phyloP scores from a whole-genome alignment of 768 basidiomycete species.

The Ramaria rubella region DNA sequence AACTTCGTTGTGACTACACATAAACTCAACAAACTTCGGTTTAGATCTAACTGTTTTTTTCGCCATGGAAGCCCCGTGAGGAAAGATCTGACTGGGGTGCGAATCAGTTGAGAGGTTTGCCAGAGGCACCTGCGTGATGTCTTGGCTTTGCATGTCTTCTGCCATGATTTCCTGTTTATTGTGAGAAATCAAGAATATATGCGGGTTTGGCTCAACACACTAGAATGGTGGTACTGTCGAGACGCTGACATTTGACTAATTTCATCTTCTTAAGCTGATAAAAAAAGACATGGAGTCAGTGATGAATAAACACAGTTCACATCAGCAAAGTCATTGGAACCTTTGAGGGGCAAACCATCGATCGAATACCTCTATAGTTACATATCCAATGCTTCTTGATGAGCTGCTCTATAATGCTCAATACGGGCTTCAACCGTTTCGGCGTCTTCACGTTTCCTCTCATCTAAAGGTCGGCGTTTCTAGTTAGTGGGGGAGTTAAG shows the following conservation, averaged over 20 bases:
- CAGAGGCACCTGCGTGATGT: constrained; percentile 38
- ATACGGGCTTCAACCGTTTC: constrained; percentile 51
- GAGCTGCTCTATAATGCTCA: constrained; percentile 53
- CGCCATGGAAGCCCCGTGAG: constrained; percentile 43
- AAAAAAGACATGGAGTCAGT: background rate
- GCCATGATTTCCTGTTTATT: constrained; percentile 64
- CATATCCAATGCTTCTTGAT: constrained; percentile 64
- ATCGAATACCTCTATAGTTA: constrained; percentile 57
- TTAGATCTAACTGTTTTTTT: constrained; percentile 40
- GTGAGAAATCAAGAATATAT: constrained; percentile 10
- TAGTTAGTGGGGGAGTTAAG: constrained; percentile 6
- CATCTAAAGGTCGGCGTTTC: constrained; percentile 21
- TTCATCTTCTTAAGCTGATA: constrained; percentile 14
- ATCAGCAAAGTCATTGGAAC: constrained; percentile 27
- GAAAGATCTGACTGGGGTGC: constrained; percentile 38
- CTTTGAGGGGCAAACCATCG: constrained; percentile 73
- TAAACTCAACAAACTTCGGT: constrained; percentile 75
- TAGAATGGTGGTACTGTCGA: constrained; percentile 61
- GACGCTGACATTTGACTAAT: constrained; percentile 26
- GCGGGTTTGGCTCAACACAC: constrained; percentile 28
- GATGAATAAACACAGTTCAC: background rate
- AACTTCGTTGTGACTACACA: constrained; percentile 61
- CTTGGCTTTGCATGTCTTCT: constrained; percentile 49
- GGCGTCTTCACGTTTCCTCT: constrained; percentile 61
- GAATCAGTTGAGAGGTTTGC: constrained; percentile 46